Evolutionary conservation across 805 yeast species (phyloP).

Genomic region (Schizosaccharomyces lindneri): DNA sequence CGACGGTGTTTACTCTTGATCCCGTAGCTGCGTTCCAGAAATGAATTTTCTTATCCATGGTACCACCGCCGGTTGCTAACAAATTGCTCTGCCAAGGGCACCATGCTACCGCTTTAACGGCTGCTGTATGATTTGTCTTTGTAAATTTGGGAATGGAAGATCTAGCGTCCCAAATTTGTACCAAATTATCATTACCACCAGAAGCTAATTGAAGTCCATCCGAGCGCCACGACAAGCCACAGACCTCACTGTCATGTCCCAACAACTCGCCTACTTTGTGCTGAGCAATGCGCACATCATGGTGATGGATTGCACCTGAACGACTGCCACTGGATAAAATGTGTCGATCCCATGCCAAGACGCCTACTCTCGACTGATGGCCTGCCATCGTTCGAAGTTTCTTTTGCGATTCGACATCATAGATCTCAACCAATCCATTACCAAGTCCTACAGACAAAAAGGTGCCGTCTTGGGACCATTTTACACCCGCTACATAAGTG

Average conservation of each 20-base stretch:
- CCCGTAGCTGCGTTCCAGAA: slow-evolving; percentile 93
- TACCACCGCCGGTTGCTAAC: slow-evolving; percentile 94
- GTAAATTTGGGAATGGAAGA: slow-evolving; percentile 40
- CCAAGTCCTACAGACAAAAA: slow-evolving; percentile 64
- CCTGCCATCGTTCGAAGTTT: slow-evolving; percentile 43
- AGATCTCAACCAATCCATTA: slow-evolving; percentile 67
- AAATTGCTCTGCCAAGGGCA: slow-evolving; percentile 64
- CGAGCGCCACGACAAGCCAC: slow-evolving; percentile 65
- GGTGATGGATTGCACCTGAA: slow-evolving; percentile 59
- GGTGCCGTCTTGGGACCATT: slow-evolving; percentile 81
- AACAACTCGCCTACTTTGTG: slow-evolving; percentile 40
- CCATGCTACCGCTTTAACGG: slow-evolving; percentile 89
- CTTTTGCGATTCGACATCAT: slow-evolving; percentile 72
- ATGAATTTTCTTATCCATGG: slow-evolving; percentile 65
- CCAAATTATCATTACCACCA: slow-evolving; percentile 87
- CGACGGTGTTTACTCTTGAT: slow-evolving; percentile 57
- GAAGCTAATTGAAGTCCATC: slow-evolving; percentile 74
- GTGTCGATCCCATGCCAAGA: slow-evolving; percentile 68
- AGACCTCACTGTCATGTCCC: slow-evolving; percentile 67
- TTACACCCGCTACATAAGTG: slow-evolving; percentile 37
- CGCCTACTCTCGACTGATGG: slow-evolving; percentile 51
- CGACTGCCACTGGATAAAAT: slow-evolving; percentile 68
- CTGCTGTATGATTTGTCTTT: slow-evolving; percentile 68
- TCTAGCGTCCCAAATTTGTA: slow-evolving; percentile 72
- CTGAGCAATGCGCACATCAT: slow-evolving; percentile 66